Base-by-base conservation (phyloP, 116 monocot species). In the Cymodocea nodosa region DNA sequence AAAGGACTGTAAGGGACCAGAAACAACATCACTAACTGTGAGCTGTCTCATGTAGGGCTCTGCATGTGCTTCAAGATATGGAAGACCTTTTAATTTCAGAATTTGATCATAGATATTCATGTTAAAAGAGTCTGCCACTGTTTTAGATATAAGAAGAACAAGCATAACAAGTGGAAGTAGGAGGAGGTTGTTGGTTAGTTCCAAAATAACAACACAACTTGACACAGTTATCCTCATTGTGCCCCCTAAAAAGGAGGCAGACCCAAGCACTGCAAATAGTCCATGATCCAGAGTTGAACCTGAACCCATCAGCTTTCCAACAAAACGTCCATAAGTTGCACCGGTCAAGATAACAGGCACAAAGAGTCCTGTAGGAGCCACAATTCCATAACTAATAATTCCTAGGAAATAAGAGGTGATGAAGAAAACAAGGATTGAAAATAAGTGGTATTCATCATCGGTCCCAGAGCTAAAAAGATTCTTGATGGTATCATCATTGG, bases 1-100 rank as follows among this genome's bases (percentile, higher is more conserved):
- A 56, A 87, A 87, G 48, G 63, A 73, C 37, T 79, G 81, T 56
- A 90, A 64, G 9, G 90, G 90, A 34, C 90, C 95, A 0, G 81
- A 69, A 19, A 90, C 83, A 48, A 90, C 85, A 68, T 95, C 87
- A 61, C 81, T 70, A 39, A 85, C 87, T 3, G 78, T 83, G n/a
- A 90, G 85, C 70, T 87, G 87, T 60, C 87, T 73, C 95, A 95
- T 90, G 67, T 82, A 95, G 8, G 90, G 87, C 76, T 95, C 85
- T 9, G 83, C 87, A 72, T 87, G 81, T 11, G 71, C 74, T 69
- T 90, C 81, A 13, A 95, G 84, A 74, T 85, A 87, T 23, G 95
- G 95, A 44, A 95, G 85, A 23, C 90, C 90, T 70, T 90, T 95
- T 18, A 95, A 14, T 61, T 82, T 75, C 14, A 85, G 53, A 64